phyloP scores from a whole-genome alignment of 495 filamentous ascomycete genomes.

The Lineolata rhizophorae region DNA sequence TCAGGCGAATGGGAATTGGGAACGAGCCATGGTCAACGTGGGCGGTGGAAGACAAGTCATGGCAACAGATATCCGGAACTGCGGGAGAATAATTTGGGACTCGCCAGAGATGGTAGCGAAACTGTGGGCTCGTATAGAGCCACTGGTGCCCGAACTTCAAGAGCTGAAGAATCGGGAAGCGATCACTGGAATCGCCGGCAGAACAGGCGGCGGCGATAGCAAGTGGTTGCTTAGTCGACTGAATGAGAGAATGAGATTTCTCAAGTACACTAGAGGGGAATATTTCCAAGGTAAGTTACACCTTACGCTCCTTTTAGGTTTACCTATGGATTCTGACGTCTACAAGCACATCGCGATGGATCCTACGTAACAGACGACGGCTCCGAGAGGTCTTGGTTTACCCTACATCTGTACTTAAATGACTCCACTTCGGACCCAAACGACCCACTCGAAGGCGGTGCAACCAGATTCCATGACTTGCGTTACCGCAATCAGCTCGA shows the following conservation, averaged over 20 bases:
- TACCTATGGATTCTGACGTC: too few relatives aligned
- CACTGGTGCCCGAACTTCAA: conserved; percentile 21
- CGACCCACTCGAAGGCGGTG: conserved; percentile 29
- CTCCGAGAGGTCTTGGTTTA: conserved; percentile 40
- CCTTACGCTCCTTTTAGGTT: neutral
- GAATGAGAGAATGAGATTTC: conserved; percentile 62
- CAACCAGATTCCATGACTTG: conserved; percentile 37
- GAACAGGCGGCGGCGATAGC: too few relatives aligned
- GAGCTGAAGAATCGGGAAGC: conserved; percentile 18
- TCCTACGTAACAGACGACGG: conserved; percentile 36
- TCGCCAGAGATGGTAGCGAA: conserved; percentile 33
- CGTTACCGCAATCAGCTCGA: conserved; percentile 28
- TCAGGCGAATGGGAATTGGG: conserved; percentile 23
- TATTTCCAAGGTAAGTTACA: conserved; percentile 42
- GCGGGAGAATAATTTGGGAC: conserved; percentile 59
- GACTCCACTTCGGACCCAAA: conserved; percentile 26
- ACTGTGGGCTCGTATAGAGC: conserved; percentile 35
- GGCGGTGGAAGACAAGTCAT: conserved; percentile 37
- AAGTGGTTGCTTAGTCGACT: conserved; percentile 32
- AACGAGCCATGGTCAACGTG: conserved; percentile 45
- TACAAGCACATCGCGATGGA: conserved; percentile 51
- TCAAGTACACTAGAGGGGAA: conserved; percentile 54
- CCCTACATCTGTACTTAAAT: conserved; percentile 71
- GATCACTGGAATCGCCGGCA: too few relatives aligned
- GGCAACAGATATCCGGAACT: conserved; percentile 35